Evolutionary conservation across 1,284 basidiomycete genomes (phyloP), one percentile per base, ranked within the genome.

Genomic region (Phellopilus nigrolimitatus): DNA sequence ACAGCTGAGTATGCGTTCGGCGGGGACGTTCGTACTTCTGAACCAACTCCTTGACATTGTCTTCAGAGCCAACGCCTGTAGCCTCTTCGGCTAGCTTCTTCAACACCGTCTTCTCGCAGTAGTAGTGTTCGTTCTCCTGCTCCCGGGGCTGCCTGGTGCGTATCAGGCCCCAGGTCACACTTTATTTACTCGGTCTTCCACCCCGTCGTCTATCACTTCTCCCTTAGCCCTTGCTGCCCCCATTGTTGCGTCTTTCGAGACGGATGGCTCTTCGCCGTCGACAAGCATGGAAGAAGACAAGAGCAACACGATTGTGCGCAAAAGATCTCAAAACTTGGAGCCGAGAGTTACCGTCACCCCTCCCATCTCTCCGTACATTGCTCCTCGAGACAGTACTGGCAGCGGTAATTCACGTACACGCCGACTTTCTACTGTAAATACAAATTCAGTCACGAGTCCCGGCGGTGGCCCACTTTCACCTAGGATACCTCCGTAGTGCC

Each of bases 171-270:
- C 73, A 55, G 65, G 70, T 19, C 63, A 76, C 49, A 77, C 74
- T 59, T 71, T 75, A 47, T 69, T 84, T 56, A 89, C 87, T 3
- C 76, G 88, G 40, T 89, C 88, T 5, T 90, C 87, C 12, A 91
- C 88, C 0, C 88, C 88, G 10, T 90, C 88, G 1, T 91, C 88
- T 9, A 77, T 90, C 46, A 89, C 88, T 25, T 91, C 88, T 17
- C 88, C 88, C 53, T 72, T 91, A 34, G 88, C 88, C 25, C 72
- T 88, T 31, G 88, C 88, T 8, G 84, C 80, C 36, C 88, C 88
- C 7, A 91, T 91, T 57, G 75, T 88, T 38, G 87, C 88, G 4
- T 72, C 82, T n/a, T 68, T 72, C 10, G 74, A 75, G 4, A 70
- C 83, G 43, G 79, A 84, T 59, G 81, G 84, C 38, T 64, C 59